Evolutionary conservation across 192 early-diverging fungal genomes (phyloP), one percentile per base, ranked within the genome.

Genomic region (Podila clonocystis): DNA sequence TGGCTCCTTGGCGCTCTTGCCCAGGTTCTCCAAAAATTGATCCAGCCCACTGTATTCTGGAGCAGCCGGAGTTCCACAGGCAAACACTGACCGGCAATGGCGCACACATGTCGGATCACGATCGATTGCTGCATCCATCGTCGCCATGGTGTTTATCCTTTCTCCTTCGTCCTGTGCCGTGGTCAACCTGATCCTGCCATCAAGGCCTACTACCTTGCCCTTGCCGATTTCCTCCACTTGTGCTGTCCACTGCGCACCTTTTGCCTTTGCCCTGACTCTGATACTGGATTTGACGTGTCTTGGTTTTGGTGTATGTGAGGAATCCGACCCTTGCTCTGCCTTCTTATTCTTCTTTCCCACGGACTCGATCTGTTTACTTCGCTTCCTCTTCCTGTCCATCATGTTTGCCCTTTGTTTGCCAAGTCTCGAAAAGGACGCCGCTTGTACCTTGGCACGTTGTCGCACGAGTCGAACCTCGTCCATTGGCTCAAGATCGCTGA

Each of bases 31-130:
- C 17, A 55, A 33, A 63, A 50, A 71, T 12, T 71, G 60, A 8
- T 15, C 49, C 62, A 71, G 24, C 8, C 50, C 49, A 19, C 26
- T 59, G 49, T 71, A 71, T 19, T 34, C 33, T 50, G 69, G 69
- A 36, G 69, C 69, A 17, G 34, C 28, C 8, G 62, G 20, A 7
- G 70, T 65, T 20, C 70, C 70, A 4, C 70, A 72, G 2, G 63
- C 20, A 34, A 58, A 72, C 22, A 6, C 9, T 36, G 24, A 2
- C 45, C 55, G 26, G 29, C 70, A 72, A 22, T 59, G 70, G 5
- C n/a, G 12, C 24, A 9, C 38, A 59, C 63, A 72, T 5, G n/a
- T 48, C 7, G 60, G 49, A 11, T 62, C 69, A 9, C 50, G 41
- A 36, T 22, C 26, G 13, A 33, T n/a, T 4, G 3, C 19, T 8